Conservation (phyloP, 139 green algal genomes). For the Dunaliella sp. region DNA sequence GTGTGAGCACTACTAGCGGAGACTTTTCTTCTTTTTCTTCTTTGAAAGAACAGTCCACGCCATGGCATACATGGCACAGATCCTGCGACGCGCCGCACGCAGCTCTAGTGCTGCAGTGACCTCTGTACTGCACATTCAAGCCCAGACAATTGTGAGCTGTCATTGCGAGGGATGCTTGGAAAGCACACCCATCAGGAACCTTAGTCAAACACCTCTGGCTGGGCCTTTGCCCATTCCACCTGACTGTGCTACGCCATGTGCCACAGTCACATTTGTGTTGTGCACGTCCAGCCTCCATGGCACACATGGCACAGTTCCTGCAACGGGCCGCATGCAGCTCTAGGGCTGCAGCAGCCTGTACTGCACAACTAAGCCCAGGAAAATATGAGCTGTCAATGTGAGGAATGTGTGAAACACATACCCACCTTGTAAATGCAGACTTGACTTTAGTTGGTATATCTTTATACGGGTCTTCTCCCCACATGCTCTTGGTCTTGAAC, state of each 20-base stretch:
- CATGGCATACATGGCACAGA: background rate
- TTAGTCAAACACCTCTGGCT: too few relatives aligned
- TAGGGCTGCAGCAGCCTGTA: background rate
- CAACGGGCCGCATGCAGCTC: background rate
- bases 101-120: background rate
- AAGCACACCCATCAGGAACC: conserved; percentile 36
- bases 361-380: background rate
- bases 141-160: background rate
- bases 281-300: background rate
- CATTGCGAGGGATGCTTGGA: background rate
- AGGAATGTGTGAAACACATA: background rate
- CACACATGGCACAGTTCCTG: background rate
- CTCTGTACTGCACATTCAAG: background rate
- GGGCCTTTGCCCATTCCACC: too few relatives aligned
- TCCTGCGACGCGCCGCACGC: background rate
- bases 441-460: conserved; percentile 70
- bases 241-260: background rate
- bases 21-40: too few relatives aligned
- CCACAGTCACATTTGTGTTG: background rate
- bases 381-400: background rate
- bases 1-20: too few relatives aligned
- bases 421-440: conserved; percentile 77
- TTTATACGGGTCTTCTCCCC: conserved; percentile 76
- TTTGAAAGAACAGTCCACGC: too few relatives aligned
- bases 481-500: conserved; percentile 76